These are phyloP conservation scores for Bjerkandera adusta DNA, from an alignment of 1,284 basidiomycete species.

Conservation along the genomic window DNA sequence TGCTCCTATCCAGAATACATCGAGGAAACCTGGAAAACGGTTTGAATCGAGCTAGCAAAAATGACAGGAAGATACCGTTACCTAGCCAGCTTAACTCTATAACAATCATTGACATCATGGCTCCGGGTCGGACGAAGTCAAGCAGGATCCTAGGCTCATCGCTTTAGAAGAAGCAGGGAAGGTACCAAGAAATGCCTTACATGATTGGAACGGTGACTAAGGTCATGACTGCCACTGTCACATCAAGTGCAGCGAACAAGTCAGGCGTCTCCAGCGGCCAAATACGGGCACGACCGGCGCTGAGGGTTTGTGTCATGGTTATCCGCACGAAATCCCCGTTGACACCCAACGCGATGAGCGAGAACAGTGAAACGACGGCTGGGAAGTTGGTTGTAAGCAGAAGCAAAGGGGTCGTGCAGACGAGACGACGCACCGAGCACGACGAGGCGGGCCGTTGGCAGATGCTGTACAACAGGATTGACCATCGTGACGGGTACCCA, in stretches of 20 bases:
- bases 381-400: not conserved
- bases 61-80: slow-evolving; percentile 8
- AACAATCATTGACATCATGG: slow-evolving; percentile 25
- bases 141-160: not conserved
- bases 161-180: not conserved
- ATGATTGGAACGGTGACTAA: slow-evolving; percentile 8
- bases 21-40: slow-evolving; percentile 8
- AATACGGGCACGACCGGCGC: slow-evolving; percentile 7
- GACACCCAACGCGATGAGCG: slow-evolving; percentile 11
- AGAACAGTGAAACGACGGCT: slow-evolving; percentile 2
- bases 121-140: not conserved
- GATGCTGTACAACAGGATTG: not conserved
- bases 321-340: slow-evolving; percentile 12
- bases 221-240: slow-evolving; percentile 13
- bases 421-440: not conserved
- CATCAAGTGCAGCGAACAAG: slow-evolving; percentile 12
- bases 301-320: slow-evolving; percentile 11
- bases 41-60: not conserved
- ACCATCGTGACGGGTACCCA: not conserved
- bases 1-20: slow-evolving; percentile 16
- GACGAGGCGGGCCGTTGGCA: slow-evolving; percentile 1
- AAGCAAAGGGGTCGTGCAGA: not conserved
- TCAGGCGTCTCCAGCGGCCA: slow-evolving; percentile 13
- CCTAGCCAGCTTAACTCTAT: slow-evolving; percentile 28
- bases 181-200: slow-evolving; percentile 7